phyloP scores from a whole-genome alignment of 2,329 filamentous ascomycete genomes.

The Penicillium sp. region DNA sequence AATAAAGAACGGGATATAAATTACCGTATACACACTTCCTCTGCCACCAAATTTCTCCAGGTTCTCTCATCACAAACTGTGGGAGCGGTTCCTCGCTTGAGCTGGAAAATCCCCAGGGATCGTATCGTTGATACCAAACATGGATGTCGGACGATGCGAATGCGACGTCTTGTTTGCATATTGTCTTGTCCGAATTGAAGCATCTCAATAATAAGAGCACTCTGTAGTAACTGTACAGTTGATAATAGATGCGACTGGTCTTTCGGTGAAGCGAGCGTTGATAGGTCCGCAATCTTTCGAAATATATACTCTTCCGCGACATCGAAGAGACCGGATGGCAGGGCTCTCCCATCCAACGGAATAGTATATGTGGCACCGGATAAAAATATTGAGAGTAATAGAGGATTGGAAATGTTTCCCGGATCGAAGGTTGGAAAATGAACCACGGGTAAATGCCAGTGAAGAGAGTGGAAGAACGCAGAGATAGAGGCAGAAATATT shows the following conservation, averaged over 20 bases:
- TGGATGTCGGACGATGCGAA: slow-evolving; percentile 33
- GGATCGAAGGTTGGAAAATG: slow-evolving; percentile 35
- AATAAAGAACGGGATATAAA: not conserved
- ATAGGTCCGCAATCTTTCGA: slow-evolving; percentile 23
- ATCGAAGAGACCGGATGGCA: slow-evolving; percentile 25
- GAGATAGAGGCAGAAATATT: slow-evolving; percentile 31
- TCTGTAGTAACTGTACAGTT: slow-evolving; percentile 28
- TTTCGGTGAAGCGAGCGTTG: slow-evolving; percentile 12
- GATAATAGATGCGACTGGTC: slow-evolving; percentile 9
- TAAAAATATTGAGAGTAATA: slow-evolving; percentile 30
- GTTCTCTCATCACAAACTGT: slow-evolving; percentile 17
- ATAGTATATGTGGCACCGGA: slow-evolving; percentile 29
- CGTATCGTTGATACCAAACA: slow-evolving; percentile 31
- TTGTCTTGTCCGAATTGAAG: slow-evolving; percentile 32
- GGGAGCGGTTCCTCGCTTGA: slow-evolving; percentile 20
- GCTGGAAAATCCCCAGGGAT: slow-evolving; percentile 28
- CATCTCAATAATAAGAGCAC: slow-evolving; percentile 33
- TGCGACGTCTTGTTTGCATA: slow-evolving; percentile 29
- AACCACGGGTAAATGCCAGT: slow-evolving; percentile 34
- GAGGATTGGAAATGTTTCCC: slow-evolving; percentile 23
- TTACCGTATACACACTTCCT: slow-evolving; percentile 31
- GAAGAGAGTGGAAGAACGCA: slow-evolving; percentile 32
- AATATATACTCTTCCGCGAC: slow-evolving; percentile 34
- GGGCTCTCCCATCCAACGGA: slow-evolving; percentile 15
- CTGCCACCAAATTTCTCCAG: slow-evolving; percentile 25